Base-by-base conservation (phyloP, 306 rosid genomes). In the Malus orientalis region DNA sequence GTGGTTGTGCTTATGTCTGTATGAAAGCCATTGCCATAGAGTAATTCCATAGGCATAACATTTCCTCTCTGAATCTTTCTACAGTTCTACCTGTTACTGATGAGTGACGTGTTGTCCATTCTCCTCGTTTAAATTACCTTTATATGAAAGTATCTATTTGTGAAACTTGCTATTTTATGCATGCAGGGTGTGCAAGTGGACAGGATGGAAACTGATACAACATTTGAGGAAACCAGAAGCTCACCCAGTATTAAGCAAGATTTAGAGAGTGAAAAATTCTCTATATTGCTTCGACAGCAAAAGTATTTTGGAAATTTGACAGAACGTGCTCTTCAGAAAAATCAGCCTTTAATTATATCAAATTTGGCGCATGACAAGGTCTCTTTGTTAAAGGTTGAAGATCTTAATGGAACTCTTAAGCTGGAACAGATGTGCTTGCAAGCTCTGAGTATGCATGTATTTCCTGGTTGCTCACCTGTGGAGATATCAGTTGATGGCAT, bases 301-400 rank as follows among this genome's bases (percentile, higher is more conserved):
- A 92, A 92, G 78, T 83, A 82, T 84, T 75, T 96, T 30, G 79
- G 82, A 86, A 90, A 77, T 77, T 81, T 92, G 88, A 92, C 98
- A 61, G 93, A 89, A 61, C 90, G 85, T 7, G 96, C 99, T 84
- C 96, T 96, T 23, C 86, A 93, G 72, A 96, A 86, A 87, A 91
- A 87, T 77, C 95, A 96, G 60, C 93, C 98, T 49, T 81, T 96
- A 81, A 63, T 96, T 63, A 79, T 95, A 79, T 33, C 84, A 58
- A 92, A 92, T 87, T 84, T 95, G 66, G 79, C 74, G 88, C 92
- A 84, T 60, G 90, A 87, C 84, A 89, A 89, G 73, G 83, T 80
- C 67, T 74, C 74, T 76, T 78, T 85, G 70, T 69, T 84, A 79
- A 54, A 54, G 40, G 88, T 74, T 74, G 85, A 82, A 83, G 85